phyloP scores from a whole-genome alignment of 192 early-diverging fungal genomes.

The Coemansia sp. region DNA sequence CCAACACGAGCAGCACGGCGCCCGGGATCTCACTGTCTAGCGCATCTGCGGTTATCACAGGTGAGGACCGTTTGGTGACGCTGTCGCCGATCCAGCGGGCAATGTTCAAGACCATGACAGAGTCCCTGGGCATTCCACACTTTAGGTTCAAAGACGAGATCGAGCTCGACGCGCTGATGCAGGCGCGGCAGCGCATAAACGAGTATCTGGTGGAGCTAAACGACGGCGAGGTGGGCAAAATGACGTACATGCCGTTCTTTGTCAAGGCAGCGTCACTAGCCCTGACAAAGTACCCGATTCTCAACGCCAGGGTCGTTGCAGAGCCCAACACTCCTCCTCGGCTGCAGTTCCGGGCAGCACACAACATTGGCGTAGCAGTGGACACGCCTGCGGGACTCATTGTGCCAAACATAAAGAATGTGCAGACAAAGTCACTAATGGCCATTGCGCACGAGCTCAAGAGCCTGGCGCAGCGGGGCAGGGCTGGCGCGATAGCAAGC shows the following conservation, averaged over 20 bases:
- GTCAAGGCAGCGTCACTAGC: constrained; percentile 88
- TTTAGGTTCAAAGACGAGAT: constrained; percentile 95
- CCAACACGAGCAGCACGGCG: constrained; percentile 18
- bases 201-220: constrained; percentile 51
- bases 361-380: constrained; percentile 97
- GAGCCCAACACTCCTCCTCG: constrained; percentile 51
- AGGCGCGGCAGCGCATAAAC: constrained; percentile 69
- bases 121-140: constrained; percentile 88
- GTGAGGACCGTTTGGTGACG: constrained; percentile 59
- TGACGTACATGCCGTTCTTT: constrained; percentile 94
- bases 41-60: constrained; percentile 18
- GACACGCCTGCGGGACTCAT: constrained; percentile 93
- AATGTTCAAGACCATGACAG: constrained; percentile 97
- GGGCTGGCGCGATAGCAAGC: constrained; percentile 57
- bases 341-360: constrained; percentile 71
- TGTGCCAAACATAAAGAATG: constrained; percentile 94
- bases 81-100: constrained; percentile 88
- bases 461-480: constrained; percentile 65
- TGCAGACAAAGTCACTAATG: constrained; percentile 80
- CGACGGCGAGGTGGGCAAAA: constrained; percentile 61
- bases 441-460: constrained; percentile 87
- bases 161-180: constrained; percentile 65
- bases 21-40: constrained; percentile 22
- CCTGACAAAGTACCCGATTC: constrained; percentile 75
- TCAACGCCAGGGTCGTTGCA: constrained; percentile 70